These are phyloP conservation scores for Colletotrichum tamarilloi DNA, from an alignment of 2,329 filamentous ascomycete species.

Conservation along the genomic window DNA sequence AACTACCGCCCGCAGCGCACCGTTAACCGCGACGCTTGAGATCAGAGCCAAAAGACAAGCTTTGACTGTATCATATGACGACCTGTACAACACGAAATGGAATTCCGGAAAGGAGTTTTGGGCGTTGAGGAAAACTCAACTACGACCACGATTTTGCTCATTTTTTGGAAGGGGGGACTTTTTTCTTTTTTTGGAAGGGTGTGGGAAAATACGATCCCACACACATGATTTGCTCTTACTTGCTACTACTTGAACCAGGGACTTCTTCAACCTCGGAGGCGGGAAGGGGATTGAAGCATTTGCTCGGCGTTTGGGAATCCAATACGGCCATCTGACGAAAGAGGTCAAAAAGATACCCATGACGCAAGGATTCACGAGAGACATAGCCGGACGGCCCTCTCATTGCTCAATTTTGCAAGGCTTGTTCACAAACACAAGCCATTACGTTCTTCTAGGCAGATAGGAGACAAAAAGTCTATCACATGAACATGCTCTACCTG, in stretches of 20 bases:
- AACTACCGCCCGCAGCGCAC: constrained; percentile 80
- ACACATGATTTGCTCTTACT: constrained; percentile 4
- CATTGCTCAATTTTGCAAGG: constrained; percentile 26
- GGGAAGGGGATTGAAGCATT: constrained; percentile 24
- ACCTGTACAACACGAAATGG: constrained; percentile 33
- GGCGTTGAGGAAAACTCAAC: constrained; percentile 28
- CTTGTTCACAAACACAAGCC: constrained; percentile 15
- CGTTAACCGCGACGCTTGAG: constrained; percentile 51
- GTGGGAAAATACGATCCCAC: constrained; percentile 7
- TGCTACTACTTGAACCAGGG: constrained; percentile 6
- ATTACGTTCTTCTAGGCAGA: constrained; percentile 15
- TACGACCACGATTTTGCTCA: constrained; percentile 25
- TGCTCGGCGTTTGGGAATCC: constrained; percentile 36
- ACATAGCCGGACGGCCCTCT: constrained; percentile 1
- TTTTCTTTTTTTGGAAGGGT: neutral
- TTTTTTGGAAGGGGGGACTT: neutral
- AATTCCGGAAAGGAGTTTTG: constrained; percentile 17
- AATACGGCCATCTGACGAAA: constrained; percentile 25
- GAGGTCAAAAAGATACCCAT: constrained; percentile 34
- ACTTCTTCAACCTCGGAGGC: constrained; percentile 15
- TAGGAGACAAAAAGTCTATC: constrained; percentile 18
- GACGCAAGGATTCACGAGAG: constrained; percentile 19
- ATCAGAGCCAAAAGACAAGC: neutral
- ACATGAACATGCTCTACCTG: neutral
- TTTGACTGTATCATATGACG: constrained; percentile 27